Percentiles rank a stretch among this genome's conserved stretches.
phyloP scores from a whole-genome alignment of 208 protist genomes.

The Trypanosoma caninum region DNA sequence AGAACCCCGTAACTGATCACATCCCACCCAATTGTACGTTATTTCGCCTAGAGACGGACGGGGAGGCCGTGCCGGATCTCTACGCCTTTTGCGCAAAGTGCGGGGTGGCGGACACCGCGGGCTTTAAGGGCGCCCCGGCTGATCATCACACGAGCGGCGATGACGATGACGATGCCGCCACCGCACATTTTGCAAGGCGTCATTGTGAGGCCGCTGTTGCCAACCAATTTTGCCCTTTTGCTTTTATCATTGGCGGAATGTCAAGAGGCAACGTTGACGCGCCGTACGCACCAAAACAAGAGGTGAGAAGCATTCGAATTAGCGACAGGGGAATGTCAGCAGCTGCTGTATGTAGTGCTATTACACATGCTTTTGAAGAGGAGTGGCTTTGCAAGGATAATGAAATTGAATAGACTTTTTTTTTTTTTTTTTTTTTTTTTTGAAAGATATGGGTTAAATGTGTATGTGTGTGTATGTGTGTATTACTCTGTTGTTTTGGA shows the following conservation, averaged over 20 bases:
- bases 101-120: conserved; percentile 30
- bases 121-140: too few relatives aligned
- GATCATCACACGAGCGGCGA: too few relatives aligned
- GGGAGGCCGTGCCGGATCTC: conserved; percentile 56
- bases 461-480: background rate
- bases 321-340: conserved; percentile 81
- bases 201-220: conserved; percentile 38
- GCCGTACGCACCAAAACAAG: conserved; percentile 54
- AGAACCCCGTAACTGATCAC: conserved; percentile 98
- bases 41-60: conserved; percentile 83
- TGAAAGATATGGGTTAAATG: too few relatives aligned
- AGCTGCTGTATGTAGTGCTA: conserved; percentile 60
- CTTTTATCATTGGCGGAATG: conserved; percentile 87
- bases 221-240: conserved; percentile 69
- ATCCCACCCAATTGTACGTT: conserved; percentile 88
- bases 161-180: conserved; percentile 35
- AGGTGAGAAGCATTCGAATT: conserved; percentile 65
- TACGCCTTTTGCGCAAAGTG: conserved; percentile 54
- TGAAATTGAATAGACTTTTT: conserved; percentile 28
- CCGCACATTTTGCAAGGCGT: conserved; percentile 33
- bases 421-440: too few relatives aligned
- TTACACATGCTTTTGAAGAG: conserved; percentile 84
- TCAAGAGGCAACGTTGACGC: conserved; percentile 74
- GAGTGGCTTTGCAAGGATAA: conserved; percentile 84
- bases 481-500: conserved; percentile 2